Conservation (phyloP, 2,329 filamentous ascomycete species). For the Aspergillus floridensis region DNA sequence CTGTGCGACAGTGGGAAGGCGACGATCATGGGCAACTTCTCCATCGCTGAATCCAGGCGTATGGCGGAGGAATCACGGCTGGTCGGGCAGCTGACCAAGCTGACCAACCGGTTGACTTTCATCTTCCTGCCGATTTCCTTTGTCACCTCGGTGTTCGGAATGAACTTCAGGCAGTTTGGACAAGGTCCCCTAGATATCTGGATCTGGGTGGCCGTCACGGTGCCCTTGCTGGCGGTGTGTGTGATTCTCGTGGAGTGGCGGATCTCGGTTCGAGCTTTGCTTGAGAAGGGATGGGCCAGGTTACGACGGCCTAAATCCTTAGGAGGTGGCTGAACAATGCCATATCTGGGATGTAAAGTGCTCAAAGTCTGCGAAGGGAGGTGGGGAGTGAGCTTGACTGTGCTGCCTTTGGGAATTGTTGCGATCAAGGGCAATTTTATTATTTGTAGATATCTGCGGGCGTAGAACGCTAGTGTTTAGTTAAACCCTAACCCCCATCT, state of each 20-base stretch:
- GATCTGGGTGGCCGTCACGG: neutral
- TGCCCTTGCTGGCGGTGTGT: neutral
- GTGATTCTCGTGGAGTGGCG: neutral
- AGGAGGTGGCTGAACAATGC: too few species aligned
- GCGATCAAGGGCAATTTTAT: too few species aligned
- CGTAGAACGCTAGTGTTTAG: too few species aligned
- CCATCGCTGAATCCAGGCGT: neutral
- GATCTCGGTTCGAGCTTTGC: neutral
- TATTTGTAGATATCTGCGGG: too few species aligned
- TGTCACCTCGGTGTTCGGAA: too few species aligned
- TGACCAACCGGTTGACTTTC: neutral
- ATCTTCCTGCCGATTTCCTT: neutral
- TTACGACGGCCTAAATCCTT: too few species aligned
- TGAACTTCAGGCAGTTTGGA: too few species aligned
- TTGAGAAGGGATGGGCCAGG: neutral
- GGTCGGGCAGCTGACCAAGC: neutral
- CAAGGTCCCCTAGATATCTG: neutral
- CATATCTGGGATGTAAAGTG: too few species aligned
- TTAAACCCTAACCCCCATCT: too few species aligned
- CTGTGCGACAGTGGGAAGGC: neutral
- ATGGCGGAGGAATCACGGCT: neutral
- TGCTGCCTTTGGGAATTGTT: too few species aligned
- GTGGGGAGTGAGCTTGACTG: too few species aligned
- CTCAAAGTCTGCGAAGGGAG: too few species aligned
- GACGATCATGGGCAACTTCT: neutral